A percentile compares a stretch with the other conserved stretches of the same genome.
phyloP scores from a whole-genome alignment of 257 asterid species.

The Capsicum pubescens region DNA sequence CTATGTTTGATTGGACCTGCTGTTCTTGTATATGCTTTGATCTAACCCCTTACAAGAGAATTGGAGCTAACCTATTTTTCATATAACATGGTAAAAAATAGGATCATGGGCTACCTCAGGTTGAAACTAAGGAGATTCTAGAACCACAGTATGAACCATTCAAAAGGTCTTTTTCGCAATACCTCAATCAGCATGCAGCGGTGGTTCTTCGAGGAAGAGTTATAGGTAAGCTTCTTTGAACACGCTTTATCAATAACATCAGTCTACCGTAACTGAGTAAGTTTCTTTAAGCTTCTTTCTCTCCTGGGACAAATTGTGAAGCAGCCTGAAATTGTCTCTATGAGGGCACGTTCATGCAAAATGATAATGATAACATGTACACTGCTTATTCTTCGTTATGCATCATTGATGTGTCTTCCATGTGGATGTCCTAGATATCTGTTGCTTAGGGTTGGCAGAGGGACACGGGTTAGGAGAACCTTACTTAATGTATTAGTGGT shows the following conservation, averaged over 20 bases:
- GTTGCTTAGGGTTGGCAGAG: constrained; percentile 14
- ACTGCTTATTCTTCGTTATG: constrained; percentile 20
- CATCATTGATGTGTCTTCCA: constrained; percentile 2
- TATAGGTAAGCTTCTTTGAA: constrained; percentile 56
- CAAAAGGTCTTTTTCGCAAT: constrained; percentile 79
- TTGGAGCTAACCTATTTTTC: constrained; percentile 23
- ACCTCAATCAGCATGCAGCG: constrained; percentile 92
- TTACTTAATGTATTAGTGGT: constrained; percentile 13
- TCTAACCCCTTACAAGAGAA: neutral
- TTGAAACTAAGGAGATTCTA: constrained; percentile 65
- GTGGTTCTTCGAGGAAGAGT: constrained; percentile 98
- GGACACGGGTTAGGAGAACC: constrained; percentile 21
- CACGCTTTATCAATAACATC: neutral
- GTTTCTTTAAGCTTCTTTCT: neutral
- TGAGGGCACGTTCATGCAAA: constrained; percentile 10
- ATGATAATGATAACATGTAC: neutral
- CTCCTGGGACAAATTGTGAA: neutral
- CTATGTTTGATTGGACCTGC: neutral
- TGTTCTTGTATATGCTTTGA: neutral
- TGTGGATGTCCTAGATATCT: constrained; percentile 17
- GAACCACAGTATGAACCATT: constrained; percentile 87
- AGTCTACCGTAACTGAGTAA: neutral
- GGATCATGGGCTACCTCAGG: constrained; percentile 86
- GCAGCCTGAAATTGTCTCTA: constrained; percentile 23
- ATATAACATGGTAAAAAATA: constrained; percentile 41